These are phyloP conservation scores for Lepidium sativum DNA, from an alignment of 345 rosid species.

Conservation along the genomic window DNA sequence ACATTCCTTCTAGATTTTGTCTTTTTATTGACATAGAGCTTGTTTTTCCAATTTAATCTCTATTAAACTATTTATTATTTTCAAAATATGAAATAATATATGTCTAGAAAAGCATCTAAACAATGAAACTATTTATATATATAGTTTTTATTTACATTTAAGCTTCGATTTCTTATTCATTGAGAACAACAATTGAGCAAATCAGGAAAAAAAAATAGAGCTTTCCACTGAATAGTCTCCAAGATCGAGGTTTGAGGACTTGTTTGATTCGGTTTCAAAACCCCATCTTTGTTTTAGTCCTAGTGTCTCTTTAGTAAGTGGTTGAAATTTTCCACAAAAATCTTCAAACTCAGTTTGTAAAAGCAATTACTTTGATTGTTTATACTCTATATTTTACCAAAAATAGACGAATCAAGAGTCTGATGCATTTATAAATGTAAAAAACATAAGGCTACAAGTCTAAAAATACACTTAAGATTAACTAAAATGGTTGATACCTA, in stretches of 20 bases:
- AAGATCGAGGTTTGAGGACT: neutral
- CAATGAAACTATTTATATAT: neutral
- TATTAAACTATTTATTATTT: neutral
- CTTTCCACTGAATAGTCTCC: too few species aligned
- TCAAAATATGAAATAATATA: neutral
- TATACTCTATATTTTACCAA: neutral
- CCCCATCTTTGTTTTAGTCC: neutral
- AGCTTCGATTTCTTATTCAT: too few species aligned
- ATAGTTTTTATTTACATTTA: too few species aligned
- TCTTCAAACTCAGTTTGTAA: neutral
- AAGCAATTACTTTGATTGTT: neutral
- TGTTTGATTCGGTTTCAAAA: neutral
- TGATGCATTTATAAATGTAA: neutral
- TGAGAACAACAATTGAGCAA: too few species aligned
- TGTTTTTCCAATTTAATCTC: neutral
- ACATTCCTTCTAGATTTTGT: slow-evolving; percentile 5
- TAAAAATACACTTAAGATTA: too few species aligned
- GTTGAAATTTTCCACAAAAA: neutral
- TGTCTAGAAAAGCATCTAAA: neutral
- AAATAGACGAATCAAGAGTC: too few species aligned
- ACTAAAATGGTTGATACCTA: too few species aligned
- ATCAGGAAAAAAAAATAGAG: too few species aligned
- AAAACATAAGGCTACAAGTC: too few species aligned
- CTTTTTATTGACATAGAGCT: neutral
- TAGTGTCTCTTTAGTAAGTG: neutral